Base-by-base conservation (phyloP, 371 early-diverging fungal species). In the Circinella umbellata region DNA sequence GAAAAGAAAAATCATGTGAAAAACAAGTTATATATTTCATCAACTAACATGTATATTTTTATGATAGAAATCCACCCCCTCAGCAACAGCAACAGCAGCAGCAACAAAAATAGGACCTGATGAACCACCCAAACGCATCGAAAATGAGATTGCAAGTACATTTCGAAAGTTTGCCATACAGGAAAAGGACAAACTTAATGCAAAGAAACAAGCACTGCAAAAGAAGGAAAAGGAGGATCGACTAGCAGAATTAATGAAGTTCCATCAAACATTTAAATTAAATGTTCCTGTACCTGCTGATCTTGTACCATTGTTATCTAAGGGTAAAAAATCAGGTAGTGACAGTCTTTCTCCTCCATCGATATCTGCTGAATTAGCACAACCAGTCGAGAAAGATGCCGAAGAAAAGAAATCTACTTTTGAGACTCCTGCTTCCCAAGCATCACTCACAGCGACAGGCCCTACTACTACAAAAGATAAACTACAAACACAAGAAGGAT, bases 161-260 rank as follows among this genome's bases (percentile, higher is more conserved):
- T 92, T 92, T 74, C 83, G 83, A 35, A 81, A 88, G 62, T 94
- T 93, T 76, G 91, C 90, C 4, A 80, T 75, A 38, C 83, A 82
- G n/a, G 94, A 95, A 75, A 92, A 95, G 73, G 93, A 91, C 67
- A 89, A 92, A 39, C 83, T 94, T n/a, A 86, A 91, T 62, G 91
- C 92, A 70, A 89, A 89, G 71, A 92, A 91, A 71, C 91, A 89
- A 72, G 92, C 88, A 15, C 74, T 90, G 53, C 80, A 81, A 48
- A 90, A 92, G 73, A 92, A 89, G 70, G 91, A 91, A 57, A 92
- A 92, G 79, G 89, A 90, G 64, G 89, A 83, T n/a, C 86, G 91
- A 47, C 77, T 95, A 64, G 91, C 91, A 6, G 95, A 94, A 67
- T 80, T 96, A 72, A 90, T 89, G 74, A 87, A 88, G 60, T 96